Conservation (phyloP, 108 stramenopile species). For the Cyclostephanos invisitatus region DNA sequence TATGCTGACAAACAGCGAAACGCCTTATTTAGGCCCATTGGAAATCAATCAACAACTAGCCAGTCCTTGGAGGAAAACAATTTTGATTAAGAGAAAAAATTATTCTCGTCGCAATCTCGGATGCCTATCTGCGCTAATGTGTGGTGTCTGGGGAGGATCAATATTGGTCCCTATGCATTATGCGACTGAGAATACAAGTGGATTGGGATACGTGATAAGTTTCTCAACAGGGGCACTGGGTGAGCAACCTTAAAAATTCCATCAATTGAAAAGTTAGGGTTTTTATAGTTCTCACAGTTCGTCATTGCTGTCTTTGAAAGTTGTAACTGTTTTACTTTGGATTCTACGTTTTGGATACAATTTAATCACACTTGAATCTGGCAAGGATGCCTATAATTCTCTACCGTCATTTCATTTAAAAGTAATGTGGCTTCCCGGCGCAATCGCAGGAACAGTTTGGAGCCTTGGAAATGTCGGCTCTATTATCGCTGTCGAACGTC, state of each 20-base stretch:
- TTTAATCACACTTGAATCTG: constrained; percentile 15
- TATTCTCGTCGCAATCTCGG: constrained; percentile 36
- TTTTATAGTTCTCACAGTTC: not conserved
- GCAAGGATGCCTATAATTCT: constrained; percentile 29
- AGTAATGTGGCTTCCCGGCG: constrained; percentile 63
- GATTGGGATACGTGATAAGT: constrained; percentile 67
- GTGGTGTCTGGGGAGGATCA: constrained; percentile 53
- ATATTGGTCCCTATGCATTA: constrained; percentile 61
- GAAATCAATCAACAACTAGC: constrained; percentile 12
- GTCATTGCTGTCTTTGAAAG: not conserved
- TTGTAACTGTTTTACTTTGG: constrained; percentile 66
- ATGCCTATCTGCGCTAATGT: constrained; percentile 35
- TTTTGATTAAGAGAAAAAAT: constrained; percentile 23
- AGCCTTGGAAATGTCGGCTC: constrained; percentile 76
- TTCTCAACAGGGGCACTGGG: constrained; percentile 69
- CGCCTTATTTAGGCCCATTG: not conserved
- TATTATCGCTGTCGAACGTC: constrained; percentile 70
- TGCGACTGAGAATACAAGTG: constrained; percentile 50
- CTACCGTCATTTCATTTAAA: constrained; percentile 57
- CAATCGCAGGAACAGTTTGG: constrained; percentile 49
- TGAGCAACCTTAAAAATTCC: not conserved
- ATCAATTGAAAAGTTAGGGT: not conserved
- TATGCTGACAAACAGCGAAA: constrained; percentile 14
- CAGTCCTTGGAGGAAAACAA: not conserved
- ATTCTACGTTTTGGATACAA: constrained; percentile 50